Conservation (phyloP, 306 rosid species). For the Medicago ruthenica region DNA sequence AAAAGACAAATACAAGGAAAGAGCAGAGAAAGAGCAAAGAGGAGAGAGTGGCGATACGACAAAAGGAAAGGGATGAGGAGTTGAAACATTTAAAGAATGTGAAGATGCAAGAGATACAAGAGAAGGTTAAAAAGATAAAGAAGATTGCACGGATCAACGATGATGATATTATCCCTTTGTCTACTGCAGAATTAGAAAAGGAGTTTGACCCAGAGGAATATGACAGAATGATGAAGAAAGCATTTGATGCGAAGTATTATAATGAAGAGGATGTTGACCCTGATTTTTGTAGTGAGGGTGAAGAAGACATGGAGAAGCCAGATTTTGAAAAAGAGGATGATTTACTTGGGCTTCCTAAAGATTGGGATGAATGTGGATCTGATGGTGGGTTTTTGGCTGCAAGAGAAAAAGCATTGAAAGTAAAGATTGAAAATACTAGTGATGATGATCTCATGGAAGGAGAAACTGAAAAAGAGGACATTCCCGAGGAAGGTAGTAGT, state of each 20-base stretch:
- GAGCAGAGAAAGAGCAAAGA: conserved; percentile 90
- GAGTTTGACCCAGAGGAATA: conserved; percentile 89
- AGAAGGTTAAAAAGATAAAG: conserved; percentile 71
- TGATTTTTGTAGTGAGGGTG: conserved; percentile 56
- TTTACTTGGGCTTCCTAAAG: conserved; percentile 80
- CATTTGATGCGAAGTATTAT: conserved; percentile 78
- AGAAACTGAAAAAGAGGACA: conserved; percentile 37
- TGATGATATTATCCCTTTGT: conserved; percentile 60
- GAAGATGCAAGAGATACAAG: conserved; percentile 88
- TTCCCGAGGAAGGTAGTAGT: conserved; percentile 58
- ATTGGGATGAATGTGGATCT: conserved; percentile 64
- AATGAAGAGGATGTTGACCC: conserved; percentile 65
- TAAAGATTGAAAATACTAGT: conserved; percentile 51
- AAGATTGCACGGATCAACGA: conserved; percentile 72
- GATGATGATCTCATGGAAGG: conserved; percentile 46
- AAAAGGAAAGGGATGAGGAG: conserved; percentile 90
- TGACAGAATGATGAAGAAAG: conserved; percentile 81
- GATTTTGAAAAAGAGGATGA: conserved; percentile 88
- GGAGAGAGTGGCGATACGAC: conserved; percentile 82
- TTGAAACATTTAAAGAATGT: conserved; percentile 83
- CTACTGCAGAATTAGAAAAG: conserved; percentile 68
- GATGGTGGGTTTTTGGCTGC: conserved; percentile 74
- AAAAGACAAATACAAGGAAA: conserved; percentile 76
- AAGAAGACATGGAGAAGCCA: conserved; percentile 71
- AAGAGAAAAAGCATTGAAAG: conserved; percentile 61